phyloP scores from a whole-genome alignment of 2,329 filamentous ascomycete genomes.

The Shiraia sp. region DNA sequence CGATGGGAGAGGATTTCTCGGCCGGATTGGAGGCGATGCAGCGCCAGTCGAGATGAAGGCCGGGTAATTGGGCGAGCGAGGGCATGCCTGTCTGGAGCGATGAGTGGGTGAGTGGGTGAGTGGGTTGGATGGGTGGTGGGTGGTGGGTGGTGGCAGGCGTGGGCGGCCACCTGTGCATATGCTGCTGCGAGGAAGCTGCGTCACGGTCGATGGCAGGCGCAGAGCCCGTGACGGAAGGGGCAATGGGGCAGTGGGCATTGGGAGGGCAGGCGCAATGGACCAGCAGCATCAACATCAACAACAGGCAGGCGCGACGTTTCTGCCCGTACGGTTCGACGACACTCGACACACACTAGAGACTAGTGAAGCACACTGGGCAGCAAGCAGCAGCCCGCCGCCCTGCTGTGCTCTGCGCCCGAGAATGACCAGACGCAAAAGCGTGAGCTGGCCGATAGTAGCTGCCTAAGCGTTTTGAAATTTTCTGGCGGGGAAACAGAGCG shows the following conservation, averaged over 20 bases:
- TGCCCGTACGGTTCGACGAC: conserved; percentile 32
- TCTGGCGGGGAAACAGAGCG: conserved; percentile 26
- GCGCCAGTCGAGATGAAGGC: too few species aligned
- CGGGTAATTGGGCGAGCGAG: too few species aligned
- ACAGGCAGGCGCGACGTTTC: conserved; percentile 10
- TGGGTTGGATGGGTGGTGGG: neutral
- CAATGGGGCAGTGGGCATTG: neutral
- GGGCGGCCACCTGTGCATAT: neutral
- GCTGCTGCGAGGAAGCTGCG: conserved; percentile 9
- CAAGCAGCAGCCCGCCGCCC: too few species aligned
- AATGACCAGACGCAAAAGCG: too few species aligned
- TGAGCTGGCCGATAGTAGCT: neutral
- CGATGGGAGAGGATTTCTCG: neutral
- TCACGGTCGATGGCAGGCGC: conserved; percentile 4
- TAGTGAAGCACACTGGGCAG: too few species aligned
- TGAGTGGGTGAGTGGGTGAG: too few species aligned
- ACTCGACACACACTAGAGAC: conserved; percentile 18
- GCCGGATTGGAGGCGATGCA: too few species aligned
- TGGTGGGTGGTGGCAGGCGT: conserved; percentile 1
- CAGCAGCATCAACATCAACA: too few species aligned
- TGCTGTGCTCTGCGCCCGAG: too few species aligned
- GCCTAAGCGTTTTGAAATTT: conserved; percentile 28
- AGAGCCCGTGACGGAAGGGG: neutral
- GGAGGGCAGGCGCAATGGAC: conserved; percentile 2
- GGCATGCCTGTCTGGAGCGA: too few species aligned